Conservation (phyloP, 306 rosid species). For the Datisca glomerata region DNA sequence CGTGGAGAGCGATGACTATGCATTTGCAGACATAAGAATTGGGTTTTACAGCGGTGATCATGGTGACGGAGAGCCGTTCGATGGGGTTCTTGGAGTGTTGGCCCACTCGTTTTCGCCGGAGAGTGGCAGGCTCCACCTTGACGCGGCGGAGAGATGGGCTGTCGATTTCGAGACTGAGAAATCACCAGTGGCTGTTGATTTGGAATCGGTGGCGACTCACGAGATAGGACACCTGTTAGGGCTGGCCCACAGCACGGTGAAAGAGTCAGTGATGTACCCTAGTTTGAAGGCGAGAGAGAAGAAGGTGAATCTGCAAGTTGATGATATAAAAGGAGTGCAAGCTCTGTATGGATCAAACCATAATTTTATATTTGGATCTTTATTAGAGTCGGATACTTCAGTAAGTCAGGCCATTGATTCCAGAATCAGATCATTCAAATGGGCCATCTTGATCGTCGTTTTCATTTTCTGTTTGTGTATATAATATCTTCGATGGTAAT, state of each 20-base stretch:
- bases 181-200: slow-evolving; percentile 51
- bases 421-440: no score
- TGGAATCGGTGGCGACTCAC: slow-evolving; percentile 70
- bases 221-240: slow-evolving; percentile 81
- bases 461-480: no score
- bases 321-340: slow-evolving; percentile 65
- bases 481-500: no score
- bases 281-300: slow-evolving; percentile 47
- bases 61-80: slow-evolving; percentile 72
- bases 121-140: slow-evolving; percentile 61
- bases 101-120: slow-evolving; percentile 71
- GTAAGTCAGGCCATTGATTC: no score
- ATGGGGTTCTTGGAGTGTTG: slow-evolving; percentile 56
- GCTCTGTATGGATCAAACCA: slow-evolving; percentile 69
- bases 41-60: slow-evolving; percentile 67
- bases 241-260: slow-evolving; percentile 45
- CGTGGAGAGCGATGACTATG: slow-evolving; percentile 26
- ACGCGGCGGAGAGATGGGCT: slow-evolving; percentile 71
- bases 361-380: no score
- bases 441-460: no score
- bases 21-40: slow-evolving; percentile 34
- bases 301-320: slow-evolving; percentile 40
- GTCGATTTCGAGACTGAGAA: slow-evolving; percentile 30
- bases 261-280: slow-evolving; percentile 66
- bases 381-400: no score